Percentiles rank a stretch among this genome's conserved stretches.
Evolutionary conservation across 176 grass and related monocot genomes (phyloP).

Genomic region (barley (Hordeum vulgare)): DNA sequence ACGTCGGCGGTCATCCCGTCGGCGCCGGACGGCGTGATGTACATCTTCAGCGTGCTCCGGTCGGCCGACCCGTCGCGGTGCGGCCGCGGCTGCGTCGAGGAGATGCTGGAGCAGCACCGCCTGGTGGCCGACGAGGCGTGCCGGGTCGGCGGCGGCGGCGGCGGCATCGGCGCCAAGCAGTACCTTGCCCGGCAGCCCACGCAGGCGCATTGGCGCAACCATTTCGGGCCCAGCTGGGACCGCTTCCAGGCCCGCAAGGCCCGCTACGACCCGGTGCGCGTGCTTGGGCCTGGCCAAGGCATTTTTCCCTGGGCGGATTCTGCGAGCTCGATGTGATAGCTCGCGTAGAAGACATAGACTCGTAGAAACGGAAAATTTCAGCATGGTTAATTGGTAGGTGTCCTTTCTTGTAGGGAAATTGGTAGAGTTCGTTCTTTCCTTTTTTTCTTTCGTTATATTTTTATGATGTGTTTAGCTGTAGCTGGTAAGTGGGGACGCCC

Average conservation of each 20-base stretch:
- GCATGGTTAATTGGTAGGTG: neutral
- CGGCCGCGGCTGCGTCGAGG: conserved; percentile 40
- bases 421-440: neutral
- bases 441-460: neutral
- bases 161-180: conserved; percentile 55
- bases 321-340: neutral
- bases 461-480: neutral
- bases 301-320: conserved; percentile 35
- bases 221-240: conserved; percentile 61
- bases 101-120: conserved; percentile 49
- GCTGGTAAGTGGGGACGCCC: neutral
- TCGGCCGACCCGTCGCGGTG: conserved; percentile 54
- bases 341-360: neutral
- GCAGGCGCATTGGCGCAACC: conserved; percentile 41
- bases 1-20: conserved; percentile 57
- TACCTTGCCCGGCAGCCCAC: conserved; percentile 70
- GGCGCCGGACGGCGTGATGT: conserved; percentile 37
- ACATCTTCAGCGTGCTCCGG: conserved; percentile 61
- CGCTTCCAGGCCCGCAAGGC: conserved; percentile 46
- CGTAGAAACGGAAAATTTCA: neutral
- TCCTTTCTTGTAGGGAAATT: neutral
- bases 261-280: conserved; percentile 42
- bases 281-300: conserved; percentile 72
- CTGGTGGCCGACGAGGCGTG: conserved; percentile 42
- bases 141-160: neutral